phyloP scores from a whole-genome alignment of 495 filamentous ascomycete species.

The Aspergillus diversus region DNA sequence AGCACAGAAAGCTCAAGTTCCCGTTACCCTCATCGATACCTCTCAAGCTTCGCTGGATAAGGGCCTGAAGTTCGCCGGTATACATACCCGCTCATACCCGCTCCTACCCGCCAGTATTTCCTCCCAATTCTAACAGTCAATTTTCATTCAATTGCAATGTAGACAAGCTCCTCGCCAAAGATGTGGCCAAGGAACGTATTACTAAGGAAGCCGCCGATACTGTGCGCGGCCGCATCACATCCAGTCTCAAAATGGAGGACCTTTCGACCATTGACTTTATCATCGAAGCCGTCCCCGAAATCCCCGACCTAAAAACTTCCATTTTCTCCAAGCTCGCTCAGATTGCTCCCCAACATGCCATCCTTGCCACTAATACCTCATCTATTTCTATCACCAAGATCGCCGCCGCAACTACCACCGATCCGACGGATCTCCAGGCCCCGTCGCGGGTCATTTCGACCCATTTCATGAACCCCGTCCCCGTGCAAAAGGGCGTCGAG shows the following conservation, averaged over 20 bases:
- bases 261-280: conserved; percentile 92
- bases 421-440: conserved; percentile 77
- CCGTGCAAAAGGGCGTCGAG: conserved; percentile 95
- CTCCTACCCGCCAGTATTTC: conserved; percentile 1
- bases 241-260: conserved; percentile 75
- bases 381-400: conserved; percentile 98
- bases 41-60: conserved; percentile 89
- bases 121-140: not conserved
- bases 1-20: conserved; percentile 79
- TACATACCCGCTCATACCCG: conserved; percentile 17
- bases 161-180: conserved; percentile 93
- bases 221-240: conserved; percentile 65
- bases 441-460: conserved; percentile 90
- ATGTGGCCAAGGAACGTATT: conserved; percentile 81
- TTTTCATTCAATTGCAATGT: not conserved
- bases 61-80: conserved; percentile 87
- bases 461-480: conserved; percentile 99
- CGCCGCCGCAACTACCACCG: conserved; percentile 76
- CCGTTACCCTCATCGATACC: conserved; percentile 85
- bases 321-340: conserved; percentile 87
- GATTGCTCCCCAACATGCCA: conserved; percentile 82
- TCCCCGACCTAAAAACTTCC: conserved; percentile 78
- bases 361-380: conserved; percentile 96
- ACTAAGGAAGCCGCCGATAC: conserved; percentile 76
- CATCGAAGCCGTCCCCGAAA: conserved; percentile 97